Base-by-base conservation (phyloP, 2,329 filamentous ascomycete genomes). In the Trichoderma cornu-damae region DNA sequence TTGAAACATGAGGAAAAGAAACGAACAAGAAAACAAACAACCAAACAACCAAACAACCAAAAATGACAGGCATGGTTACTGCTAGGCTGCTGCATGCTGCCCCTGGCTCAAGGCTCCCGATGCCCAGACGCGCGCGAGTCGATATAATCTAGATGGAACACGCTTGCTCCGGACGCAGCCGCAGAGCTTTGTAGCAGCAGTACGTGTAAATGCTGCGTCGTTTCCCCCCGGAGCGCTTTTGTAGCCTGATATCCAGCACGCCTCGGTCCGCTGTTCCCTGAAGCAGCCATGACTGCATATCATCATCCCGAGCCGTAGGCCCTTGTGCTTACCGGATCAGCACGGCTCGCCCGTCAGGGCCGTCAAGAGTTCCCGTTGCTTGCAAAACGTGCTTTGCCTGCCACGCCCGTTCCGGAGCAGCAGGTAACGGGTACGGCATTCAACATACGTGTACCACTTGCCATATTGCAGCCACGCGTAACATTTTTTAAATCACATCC, bases 401-500 rank as follows among this genome's bases (percentile, higher is more conserved):
- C n/a, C n/a, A n/a, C 20, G 48, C 46, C 32, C n/a, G 24, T 9
- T 50, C n/a, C 47, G 47, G 22, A 18, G 22, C 42, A 46, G 16
- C 24, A 46, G 24, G n/a, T 26, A n/a, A 37, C 22, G 6, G 6
- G 6, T 35, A 46, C 37, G 22, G 37, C 37, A 20, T 30, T 51
- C 7, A 24, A 20, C 24, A 18, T 26, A 43, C 22, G 12, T n/a
- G n/a, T n/a, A n/a, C 16, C 14, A 14, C 8, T 11, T 16, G 16
- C 16, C 26, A 18, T 46, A 7, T n/a, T 8, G 46, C 9, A 42
- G 26, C 38, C 38, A 28, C 37, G 26, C 16, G 49, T 52, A 22
- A 52, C 43, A 52, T 52, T 18, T 30, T n/a, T 52, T 52, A 52
- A 43, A 52, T 52, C 37, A 12, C 40, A 22, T n/a, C 37, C 37